Base-by-base conservation (phyloP, 768 basidiomycete species). In the Phylloporus sp. region DNA sequence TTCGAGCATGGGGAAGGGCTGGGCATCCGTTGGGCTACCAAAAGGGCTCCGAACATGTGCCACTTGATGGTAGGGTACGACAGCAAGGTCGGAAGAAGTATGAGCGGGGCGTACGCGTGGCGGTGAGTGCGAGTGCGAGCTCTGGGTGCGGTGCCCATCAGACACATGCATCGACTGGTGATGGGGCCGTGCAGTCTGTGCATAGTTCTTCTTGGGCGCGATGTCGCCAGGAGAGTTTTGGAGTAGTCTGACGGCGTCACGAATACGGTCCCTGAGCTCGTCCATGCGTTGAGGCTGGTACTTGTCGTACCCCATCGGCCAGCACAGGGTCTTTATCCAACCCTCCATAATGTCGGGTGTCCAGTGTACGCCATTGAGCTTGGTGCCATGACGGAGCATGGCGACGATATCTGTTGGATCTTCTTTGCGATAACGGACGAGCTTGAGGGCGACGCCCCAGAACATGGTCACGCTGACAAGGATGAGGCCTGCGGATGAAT, bases 391-490 rank as follows among this genome's bases (percentile, higher is more conserved):
- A 49, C 79, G 76, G 24, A 88, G 73, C 38, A 87, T 73, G 20
- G 83, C 72, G 45, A 80, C 82, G 54, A 87, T 84, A 63, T 88
- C 86, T 0, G 63, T 72, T 4, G 82, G 78, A 64, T 88, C 86
- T 54, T 77, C 75, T 47, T 80, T 79, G 27, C 75, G 70, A 65
- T 84, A 88, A 4, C 86, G 75, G 20, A 85, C 84, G n/a, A 88
- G 74, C 62, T 88, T 88, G 59, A 88, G 78, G 3, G 85, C 82
- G 34, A 88, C 79, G 2, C 80, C 79, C 86, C 86, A 88, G 54
- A 80, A 79, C 53, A 85, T 86, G 24, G 83, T 79, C 4, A 88
- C 85, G 55, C 79, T 81, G 60, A 87, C 66, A 39, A 82, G 67
- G 0, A 62, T 64, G 43, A 89, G 75, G 36, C 86, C 85, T 0